phyloP scores from a whole-genome alignment of 345 rosid genomes.

The Gossypium turneri region DNA sequence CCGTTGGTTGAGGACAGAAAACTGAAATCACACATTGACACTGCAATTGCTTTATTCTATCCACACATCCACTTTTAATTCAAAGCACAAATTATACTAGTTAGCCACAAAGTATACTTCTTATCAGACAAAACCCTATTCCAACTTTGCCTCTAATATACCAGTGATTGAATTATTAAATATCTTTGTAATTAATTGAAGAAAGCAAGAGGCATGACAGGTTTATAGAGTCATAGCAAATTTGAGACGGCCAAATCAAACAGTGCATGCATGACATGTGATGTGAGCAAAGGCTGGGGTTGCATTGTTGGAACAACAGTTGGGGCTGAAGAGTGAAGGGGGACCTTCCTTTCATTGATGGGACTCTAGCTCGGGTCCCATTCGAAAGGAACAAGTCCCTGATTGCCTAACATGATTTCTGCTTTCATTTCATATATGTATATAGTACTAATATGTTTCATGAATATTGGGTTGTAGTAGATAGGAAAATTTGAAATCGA shows the following conservation, averaged over 20 bases:
- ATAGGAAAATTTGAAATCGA: background rate
- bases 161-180: background rate
- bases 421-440: conserved; percentile 1
- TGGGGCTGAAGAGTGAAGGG: background rate
- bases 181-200: conserved; percentile 10
- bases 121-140: no score
- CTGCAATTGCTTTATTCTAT: no score
- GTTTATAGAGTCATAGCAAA: background rate
- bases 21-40: no score
- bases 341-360: background rate
- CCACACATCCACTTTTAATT: no score
- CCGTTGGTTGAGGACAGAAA: background rate
- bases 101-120: no score
- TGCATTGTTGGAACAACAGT: background rate
- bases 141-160: background rate
- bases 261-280: conserved; percentile 21
- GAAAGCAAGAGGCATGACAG: conserved; percentile 24
- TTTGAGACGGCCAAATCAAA: background rate
- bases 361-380: background rate
- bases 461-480: background rate
- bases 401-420: conserved; percentile 8
- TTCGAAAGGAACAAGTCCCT: conserved; percentile 18
- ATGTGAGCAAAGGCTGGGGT: conserved; percentile 16
- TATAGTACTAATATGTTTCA: background rate
- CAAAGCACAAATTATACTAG: no score